Evolutionary conservation across 805 yeast genomes (phyloP).

Genomic region (Barnettozyma sucrosica): DNA sequence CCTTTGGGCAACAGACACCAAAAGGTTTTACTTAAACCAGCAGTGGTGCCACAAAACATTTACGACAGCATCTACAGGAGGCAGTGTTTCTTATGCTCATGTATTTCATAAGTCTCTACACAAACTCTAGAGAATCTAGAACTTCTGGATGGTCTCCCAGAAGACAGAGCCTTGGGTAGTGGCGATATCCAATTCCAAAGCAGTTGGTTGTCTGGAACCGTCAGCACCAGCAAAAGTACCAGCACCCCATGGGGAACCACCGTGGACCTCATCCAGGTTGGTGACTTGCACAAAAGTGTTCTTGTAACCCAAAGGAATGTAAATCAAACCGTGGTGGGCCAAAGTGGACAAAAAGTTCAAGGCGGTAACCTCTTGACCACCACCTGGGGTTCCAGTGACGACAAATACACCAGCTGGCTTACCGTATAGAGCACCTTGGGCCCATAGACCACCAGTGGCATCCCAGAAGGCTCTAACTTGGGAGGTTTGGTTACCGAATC

Average conservation of each 20-base stretch:
- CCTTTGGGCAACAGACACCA: too few relatives aligned
- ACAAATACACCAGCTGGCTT: slow-evolving; percentile 70
- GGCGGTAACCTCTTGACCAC: slow-evolving; percentile 71
- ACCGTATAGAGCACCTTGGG: slow-evolving; percentile 58
- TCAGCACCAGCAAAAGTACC: slow-evolving; percentile 72
- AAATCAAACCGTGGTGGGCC: slow-evolving; percentile 72
- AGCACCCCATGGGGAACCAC: slow-evolving; percentile 85
- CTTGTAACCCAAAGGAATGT: slow-evolving; percentile 70
- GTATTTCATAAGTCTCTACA: neutral
- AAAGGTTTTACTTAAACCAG: too few relatives aligned
- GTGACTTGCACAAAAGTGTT: slow-evolving; percentile 48
- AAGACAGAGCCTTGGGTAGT: slow-evolving; percentile 62
- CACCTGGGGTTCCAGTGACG: slow-evolving; percentile 67
- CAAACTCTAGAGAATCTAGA: slow-evolving; percentile 10
- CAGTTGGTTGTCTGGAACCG: slow-evolving; percentile 64
- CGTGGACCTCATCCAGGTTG: slow-evolving; percentile 61
- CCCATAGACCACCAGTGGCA: slow-evolving; percentile 72
- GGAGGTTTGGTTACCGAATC: slow-evolving; percentile 75
- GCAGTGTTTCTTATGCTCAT: too few relatives aligned
- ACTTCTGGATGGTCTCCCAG: slow-evolving; percentile 37
- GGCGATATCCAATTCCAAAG: slow-evolving; percentile 60
- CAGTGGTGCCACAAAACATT: neutral
- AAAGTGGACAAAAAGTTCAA: slow-evolving; percentile 51
- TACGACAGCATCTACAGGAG: neutral
- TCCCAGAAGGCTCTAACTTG: slow-evolving; percentile 76